Conservation (phyloP, 2,329 filamentous ascomycete genomes). For the Pseudogymnoascus sp. region DNA sequence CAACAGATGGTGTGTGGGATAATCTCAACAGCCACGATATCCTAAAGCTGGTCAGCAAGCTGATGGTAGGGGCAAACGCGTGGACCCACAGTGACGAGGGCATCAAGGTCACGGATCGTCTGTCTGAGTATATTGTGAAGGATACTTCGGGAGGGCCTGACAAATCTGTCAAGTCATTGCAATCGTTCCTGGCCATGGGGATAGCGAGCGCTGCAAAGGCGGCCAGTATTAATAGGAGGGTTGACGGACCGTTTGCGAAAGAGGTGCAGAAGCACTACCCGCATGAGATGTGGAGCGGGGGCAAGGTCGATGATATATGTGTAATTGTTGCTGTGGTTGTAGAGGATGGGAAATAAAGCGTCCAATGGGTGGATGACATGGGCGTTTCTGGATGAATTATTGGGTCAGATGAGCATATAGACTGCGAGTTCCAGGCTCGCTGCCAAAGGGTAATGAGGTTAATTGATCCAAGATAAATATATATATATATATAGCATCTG, state of each 20-base stretch:
- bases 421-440: constrained; percentile 3
- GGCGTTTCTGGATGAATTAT: constrained; percentile 1
- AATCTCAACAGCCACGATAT: constrained; percentile 90
- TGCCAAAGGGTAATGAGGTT: background rate
- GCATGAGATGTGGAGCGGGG: constrained; percentile 77
- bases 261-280: constrained; percentile 86
- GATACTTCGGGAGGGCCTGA: constrained; percentile 30
- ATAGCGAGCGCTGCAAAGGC: constrained; percentile 76
- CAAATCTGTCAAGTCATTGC: constrained; percentile 48
- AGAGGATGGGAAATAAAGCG: constrained; percentile 41
- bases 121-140: constrained; percentile 45
- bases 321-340: constrained; percentile 73
- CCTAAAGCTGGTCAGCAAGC: constrained; percentile 65
- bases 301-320: constrained; percentile 94
- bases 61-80: constrained; percentile 66
- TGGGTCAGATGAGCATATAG: constrained; percentile 4
- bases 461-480: background rate
- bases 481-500: background rate
- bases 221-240: constrained; percentile 70
- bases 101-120: constrained; percentile 53
- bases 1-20: constrained; percentile 92
- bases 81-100: constrained; percentile 60
- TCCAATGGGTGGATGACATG: constrained; percentile 9
- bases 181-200: constrained; percentile 69
- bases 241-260: constrained; percentile 89